Base-by-base conservation (phyloP, 2,329 filamentous ascomycete species). In the Exophiala aquamarina region DNA sequence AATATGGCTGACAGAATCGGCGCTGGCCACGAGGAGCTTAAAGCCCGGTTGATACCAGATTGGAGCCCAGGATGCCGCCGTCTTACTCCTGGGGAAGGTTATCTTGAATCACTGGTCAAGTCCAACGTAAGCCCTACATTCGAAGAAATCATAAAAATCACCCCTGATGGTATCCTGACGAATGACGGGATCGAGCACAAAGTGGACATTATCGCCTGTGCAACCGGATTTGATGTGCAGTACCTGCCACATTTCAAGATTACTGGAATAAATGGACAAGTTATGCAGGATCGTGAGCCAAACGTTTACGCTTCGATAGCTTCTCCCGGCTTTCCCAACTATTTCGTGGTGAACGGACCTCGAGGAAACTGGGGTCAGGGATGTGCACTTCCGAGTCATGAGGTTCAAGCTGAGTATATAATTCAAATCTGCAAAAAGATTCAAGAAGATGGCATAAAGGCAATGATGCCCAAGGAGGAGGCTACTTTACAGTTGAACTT, bases 231-330 rank as follows among this genome's bases (percentile, higher is more conserved):
- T 54, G 57, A 67, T 44, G 58, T 64, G 5, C 33, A 47, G 31
- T 70, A 70, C 59, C 61, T 63, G 31, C 72, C 73, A 1, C 63
- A 63, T 2, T 77, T 74, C 58, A 68, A 64, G 6, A 58, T 75
- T 5, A 54, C 57, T 3, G 68, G 66, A 3, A 43, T 61, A 66
- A 15, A 54, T 45, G 6, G 57, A 63, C 2, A 51, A 56, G 42
- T 66, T 19, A 67, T 69, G 38, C 64, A 77, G 7, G 64, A 69
- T 21, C 60, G 66, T 13, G 76, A 72, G 71, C 59, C 61, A 4
- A 58, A 65, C 20, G 36, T 41, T 14, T 77, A 77, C 59, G 58
- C 76, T 8, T 71, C 71, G 5, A 54, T 75, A 7, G 68, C 69
- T 1, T 70, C 69, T 4, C 64, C 70, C 1, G 65, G 69, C 2